These are phyloP conservation scores for Cutaneotrichosporon curvatum DNA, from an alignment of 1,284 basidiomycete genomes.

Conservation along the genomic window DNA sequence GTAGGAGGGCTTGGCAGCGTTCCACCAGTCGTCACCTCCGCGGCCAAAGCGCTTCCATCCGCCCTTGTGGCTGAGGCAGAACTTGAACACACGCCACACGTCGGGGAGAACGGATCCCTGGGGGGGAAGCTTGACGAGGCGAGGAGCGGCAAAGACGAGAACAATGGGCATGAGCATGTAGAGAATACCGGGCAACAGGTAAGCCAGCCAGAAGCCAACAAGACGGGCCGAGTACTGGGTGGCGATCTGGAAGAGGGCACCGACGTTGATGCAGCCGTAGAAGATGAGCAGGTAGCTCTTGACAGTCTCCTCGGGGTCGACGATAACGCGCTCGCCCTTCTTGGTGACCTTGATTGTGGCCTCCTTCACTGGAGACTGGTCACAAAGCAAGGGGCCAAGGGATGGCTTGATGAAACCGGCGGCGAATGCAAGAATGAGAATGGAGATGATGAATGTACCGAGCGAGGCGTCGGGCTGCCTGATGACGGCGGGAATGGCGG, in stretches of 20 bases:
- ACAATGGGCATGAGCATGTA: slow-evolving; percentile 46
- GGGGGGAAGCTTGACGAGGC: slow-evolving; percentile 44
- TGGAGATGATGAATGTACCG: slow-evolving; percentile 42
- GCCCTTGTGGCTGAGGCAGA: slow-evolving; percentile 23
- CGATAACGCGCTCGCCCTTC: slow-evolving; percentile 42
- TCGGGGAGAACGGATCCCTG: slow-evolving; percentile 49
- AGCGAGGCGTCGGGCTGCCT: slow-evolving; percentile 6
- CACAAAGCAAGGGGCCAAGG: slow-evolving; percentile 43
- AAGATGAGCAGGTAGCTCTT: slow-evolving; percentile 39
- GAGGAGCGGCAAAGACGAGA: slow-evolving; percentile 6
- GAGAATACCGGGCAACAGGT: slow-evolving; percentile 49
- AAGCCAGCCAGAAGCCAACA: slow-evolving; percentile 48
- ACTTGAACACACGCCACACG: slow-evolving; percentile 26
- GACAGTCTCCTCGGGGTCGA: slow-evolving; percentile 43
- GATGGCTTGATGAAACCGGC: slow-evolving; percentile 46
- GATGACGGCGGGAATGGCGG: slow-evolving; percentile 42
- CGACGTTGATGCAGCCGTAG: slow-evolving; percentile 43
- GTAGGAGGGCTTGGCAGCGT: slow-evolving; percentile 45
- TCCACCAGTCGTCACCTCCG: slow-evolving; percentile 47
- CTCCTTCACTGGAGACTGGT: slow-evolving; percentile 43
- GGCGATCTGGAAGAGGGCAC: slow-evolving; percentile 41
- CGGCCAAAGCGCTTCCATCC: slow-evolving; percentile 6
- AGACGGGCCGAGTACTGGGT: slow-evolving; percentile 42
- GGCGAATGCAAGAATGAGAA: slow-evolving; percentile 43
- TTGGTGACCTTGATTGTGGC: slow-evolving; percentile 30